Base-by-base conservation (phyloP, 495 filamentous ascomycete genomes). In the Penicillium cosmopolitanum region DNA sequence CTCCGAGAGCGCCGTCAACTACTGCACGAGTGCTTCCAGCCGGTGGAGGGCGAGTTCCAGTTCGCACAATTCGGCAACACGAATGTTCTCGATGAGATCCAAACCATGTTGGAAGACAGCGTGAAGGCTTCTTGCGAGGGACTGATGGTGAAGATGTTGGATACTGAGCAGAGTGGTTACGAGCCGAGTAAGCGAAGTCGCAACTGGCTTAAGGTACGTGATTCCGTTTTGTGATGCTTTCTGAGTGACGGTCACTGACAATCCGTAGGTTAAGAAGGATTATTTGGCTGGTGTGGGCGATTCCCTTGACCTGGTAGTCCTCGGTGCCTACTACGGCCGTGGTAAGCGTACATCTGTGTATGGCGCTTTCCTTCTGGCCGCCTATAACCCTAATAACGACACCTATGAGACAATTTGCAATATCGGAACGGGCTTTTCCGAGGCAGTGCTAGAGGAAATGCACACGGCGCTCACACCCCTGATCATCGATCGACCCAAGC, bases 121-220 rank as follows among this genome's bases (percentile, higher is more conserved):
- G 89, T 98, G 58, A 96, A 96, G 74, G 90, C 93, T 9, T 92
- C 90, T 0, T 98, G 95, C 66, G 95, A 98, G 77, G 95, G 95
- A 5, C 77, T 98, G 35, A 98, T 98, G 95, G 95, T 98, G 11
- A 98, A 98, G 77, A 98, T 98, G 94, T 77, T 98, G 53, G 92
- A 97, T 66, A 96, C 94, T 2, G 74, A 82, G 0, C 92, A 96
- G 70, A 94, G 89, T 67, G 89, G 89, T 59, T 98, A 98, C 64
- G 93, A 98, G 78, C 95, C 95, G 4, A 92, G 88, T 71, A 96
- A 96, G 73, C 87, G 95, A 48, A 93, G 89, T 80, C 90, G 92
- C 25, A 98, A 98, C 65, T 98, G 95, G 95, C 86, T 98, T 33
- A 98, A 98, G 84, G 92, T 91, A 79, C 52, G 36, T 5, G 73